Percentiles rank a stretch among this genome's conserved stretches.
These are phyloP conservation scores for Cajanus cajan DNA, from an alignment of 306 rosid species.

Conservation along the genomic window DNA sequence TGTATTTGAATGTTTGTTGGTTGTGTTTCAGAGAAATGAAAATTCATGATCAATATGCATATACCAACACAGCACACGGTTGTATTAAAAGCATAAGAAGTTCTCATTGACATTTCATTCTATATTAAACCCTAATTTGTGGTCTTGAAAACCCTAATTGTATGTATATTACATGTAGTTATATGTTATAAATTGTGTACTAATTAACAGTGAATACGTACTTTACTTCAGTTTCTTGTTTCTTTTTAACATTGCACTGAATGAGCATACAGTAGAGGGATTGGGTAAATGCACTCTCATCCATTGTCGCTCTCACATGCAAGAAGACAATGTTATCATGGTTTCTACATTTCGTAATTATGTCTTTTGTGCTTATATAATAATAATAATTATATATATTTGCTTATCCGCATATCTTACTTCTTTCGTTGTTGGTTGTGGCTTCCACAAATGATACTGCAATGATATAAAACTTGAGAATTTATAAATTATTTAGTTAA, in stretches of 20 bases:
- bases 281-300: conserved; percentile 18
- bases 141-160: conserved; percentile 40
- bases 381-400: conserved; percentile 1
- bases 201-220: conserved; percentile 15
- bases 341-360: conserved; percentile 21
- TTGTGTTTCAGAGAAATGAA: conserved; percentile 25
- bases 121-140: conserved; percentile 42
- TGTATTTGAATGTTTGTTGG: conserved; percentile 2
- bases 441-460: conserved; percentile 8
- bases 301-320: conserved; percentile 36
- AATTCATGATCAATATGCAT: not conserved
- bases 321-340: conserved; percentile 34
- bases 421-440: conserved; percentile 29
- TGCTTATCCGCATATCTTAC: conserved; percentile 29
- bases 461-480: not conserved
- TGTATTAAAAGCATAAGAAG: not conserved
- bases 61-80: not conserved
- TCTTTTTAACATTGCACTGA: not conserved
- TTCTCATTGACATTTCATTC: conserved; percentile 12
- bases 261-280: conserved; percentile 24
- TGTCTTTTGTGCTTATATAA: not conserved
- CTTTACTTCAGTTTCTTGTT: not conserved
- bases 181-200: not conserved
- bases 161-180: conserved; percentile 4
- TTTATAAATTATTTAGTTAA: not conserved